Evolutionary conservation across 768 basidiomycete genomes (phyloP), one percentile per base, ranked within the genome.

Genomic region (Tricholomella constricta): DNA sequence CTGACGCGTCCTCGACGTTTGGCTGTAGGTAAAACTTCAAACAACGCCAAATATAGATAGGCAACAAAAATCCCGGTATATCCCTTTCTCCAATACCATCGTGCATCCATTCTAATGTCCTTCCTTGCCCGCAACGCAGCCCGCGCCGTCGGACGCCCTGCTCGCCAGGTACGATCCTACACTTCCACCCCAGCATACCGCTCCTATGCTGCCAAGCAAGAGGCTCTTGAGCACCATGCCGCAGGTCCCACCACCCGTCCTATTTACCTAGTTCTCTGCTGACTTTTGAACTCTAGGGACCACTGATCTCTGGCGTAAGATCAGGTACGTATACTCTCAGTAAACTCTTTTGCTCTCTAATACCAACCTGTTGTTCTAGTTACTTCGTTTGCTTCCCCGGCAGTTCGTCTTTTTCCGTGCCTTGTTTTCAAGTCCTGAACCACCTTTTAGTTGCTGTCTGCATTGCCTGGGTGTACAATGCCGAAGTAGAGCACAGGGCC

Each of bases 271-370:
- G 11, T 31, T 29, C 6, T 40, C 57, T 48, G 44, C 55, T 41
- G 35, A 58, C 54, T 53, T 17, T 37, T 59, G 59, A 56, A 62
- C 14, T 56, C 32, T 62, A 94, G 91, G 84, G 54, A 88, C 90
- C 25, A 74, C 87, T 45, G 78, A 86, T 50, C 82, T 94, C 59
- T 94, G 91, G 91, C 85, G 89, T 65, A 91, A 86, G 76, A 89
- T 94, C 69, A 89, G 88, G 90, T 31, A 11, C 17, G 45, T 23
- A 25, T 2, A 42, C 23, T 34, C 20, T 11, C 2, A 46, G 25
- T 42, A n/a, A 37, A 10, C 41, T 46, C 52, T 34, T 55, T 60
- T 38, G 44, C 59, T 49, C 27, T 41, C 44, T 58, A 41, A 67
- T n/a, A 40, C 26, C 26, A 47, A n/a, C 8, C 3, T 34, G 44